Base-by-base conservation (phyloP, 2,329 filamentous ascomycete genomes). In the Proliferodiscus dingleyae region DNA sequence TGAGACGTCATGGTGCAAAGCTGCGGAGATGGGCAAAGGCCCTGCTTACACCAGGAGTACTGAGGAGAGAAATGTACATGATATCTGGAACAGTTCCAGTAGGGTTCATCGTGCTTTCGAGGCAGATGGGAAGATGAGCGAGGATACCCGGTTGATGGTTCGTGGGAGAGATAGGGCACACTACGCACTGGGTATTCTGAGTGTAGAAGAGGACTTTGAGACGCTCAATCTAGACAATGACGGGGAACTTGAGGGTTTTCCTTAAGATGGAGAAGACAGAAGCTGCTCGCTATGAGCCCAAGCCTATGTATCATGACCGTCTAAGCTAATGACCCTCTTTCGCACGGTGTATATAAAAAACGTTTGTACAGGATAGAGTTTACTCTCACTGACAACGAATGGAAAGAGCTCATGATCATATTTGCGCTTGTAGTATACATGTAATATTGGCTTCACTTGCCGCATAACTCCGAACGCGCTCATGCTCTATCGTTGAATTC, bases 1-100 rank as follows among this genome's bases (percentile, higher is more conserved):
- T 64, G 90, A 97, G 65, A 83, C 81, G 2, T 77, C 81, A 0
- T 98, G 93, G 93, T 74, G 78, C 48, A 87, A 83, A 61, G 82
- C 85, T 1, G 85, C 80, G 3, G 77, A 83, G 50, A 71, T 85
- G 56, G 87, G 87, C 0, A 76, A 80, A 37, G 91, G 89, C 0
- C 89, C 89, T 3, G 81, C 81, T 1, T 96, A 95, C 62, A 65
- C 69, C 41, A 71, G 77, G 21, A 71, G 67, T 7, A 61, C 61
- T 43, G 68, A 69, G 52, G 62, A 69, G n/a, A 61, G 36, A 7
- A 16, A 28, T 21, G 37, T 63, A 3, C 55, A 63, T 34, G 64
- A 64, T 18, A 69, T 76, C 16, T 76, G 72, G 74, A 68, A 67
- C 49, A 71, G 69, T 34, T 71, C 71, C 18, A 68, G 76, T 26